Conservation (phyloP, 768 basidiomycete genomes). For the Pseudohyphozyma bogoriensis region DNA sequence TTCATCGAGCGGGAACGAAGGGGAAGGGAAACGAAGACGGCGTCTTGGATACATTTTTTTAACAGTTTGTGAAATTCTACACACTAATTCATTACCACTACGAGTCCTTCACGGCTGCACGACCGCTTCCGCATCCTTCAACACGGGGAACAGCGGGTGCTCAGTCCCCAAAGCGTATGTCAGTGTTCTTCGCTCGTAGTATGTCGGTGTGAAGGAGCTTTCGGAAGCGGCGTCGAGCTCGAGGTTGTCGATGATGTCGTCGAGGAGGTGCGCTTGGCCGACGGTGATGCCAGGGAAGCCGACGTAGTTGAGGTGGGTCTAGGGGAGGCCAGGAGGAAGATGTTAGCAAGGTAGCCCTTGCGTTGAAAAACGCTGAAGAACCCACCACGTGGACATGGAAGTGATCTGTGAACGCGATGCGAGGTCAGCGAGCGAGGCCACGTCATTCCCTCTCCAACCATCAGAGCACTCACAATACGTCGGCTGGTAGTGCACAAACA, state of each 20-base stretch:
- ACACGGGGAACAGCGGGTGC: conserved; percentile 12
- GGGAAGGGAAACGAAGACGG: too few relatives aligned
- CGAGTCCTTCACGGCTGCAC: neutral
- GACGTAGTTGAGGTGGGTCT: conserved; percentile 58
- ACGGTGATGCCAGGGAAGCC: conserved; percentile 61
- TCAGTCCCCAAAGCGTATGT: conserved; percentile 27
- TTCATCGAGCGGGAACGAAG: too few relatives aligned
- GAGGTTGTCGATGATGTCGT: conserved; percentile 61
- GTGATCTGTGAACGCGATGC: conserved; percentile 20
- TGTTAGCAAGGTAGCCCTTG: neutral
- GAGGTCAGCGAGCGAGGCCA: neutral
- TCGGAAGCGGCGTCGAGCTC: conserved; percentile 12
- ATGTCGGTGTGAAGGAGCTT: neutral
- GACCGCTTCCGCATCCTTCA: neutral
- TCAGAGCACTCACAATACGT: conserved; percentile 65
- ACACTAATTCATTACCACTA: neutral
- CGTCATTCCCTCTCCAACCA: neutral
- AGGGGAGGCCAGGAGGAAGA: too few relatives aligned
- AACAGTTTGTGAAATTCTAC: neutral
- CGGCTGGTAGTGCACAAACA: conserved; percentile 92
- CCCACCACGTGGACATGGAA: conserved; percentile 33
- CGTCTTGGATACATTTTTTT: too few relatives aligned
- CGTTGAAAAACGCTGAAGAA: neutral
- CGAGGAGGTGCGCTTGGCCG: conserved; percentile 85
- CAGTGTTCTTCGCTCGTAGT: conserved; percentile 24